These are phyloP conservation scores for Boletus semigastroideus DNA, from an alignment of 1,284 basidiomycete species.

Conservation along the genomic window DNA sequence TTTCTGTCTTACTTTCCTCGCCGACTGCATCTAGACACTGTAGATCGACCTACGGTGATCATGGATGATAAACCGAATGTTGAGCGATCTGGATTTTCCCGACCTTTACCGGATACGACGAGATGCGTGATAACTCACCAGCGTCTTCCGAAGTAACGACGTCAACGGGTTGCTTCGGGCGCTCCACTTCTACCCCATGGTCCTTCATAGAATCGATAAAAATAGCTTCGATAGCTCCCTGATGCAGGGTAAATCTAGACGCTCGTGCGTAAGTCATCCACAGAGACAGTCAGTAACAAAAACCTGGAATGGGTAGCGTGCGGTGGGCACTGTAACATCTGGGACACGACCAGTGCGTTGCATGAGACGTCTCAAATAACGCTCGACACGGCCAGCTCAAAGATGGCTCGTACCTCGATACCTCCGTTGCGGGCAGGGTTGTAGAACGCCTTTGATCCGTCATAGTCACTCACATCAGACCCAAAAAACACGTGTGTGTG, in stretches of 20 bases:
- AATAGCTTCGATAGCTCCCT: not conserved
- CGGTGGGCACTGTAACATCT: not conserved
- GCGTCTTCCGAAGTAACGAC: slow-evolving; percentile 27
- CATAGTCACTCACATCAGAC: not conserved
- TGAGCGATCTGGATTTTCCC: not conserved
- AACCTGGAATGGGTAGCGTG: not conserved
- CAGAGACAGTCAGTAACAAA: not conserved
- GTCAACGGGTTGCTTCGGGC: not conserved
- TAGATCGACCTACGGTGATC: slow-evolving; percentile 39
- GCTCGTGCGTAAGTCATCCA: not conserved
- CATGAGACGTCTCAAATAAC: not conserved
- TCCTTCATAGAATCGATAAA: not conserved
- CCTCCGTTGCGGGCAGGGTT: not conserved
- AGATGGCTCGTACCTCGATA: not conserved
- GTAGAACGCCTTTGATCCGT: not conserved
- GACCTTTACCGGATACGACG: slow-evolving; percentile 37
- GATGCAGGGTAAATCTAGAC: not conserved
- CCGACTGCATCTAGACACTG: slow-evolving; percentile 33
- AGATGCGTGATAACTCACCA: slow-evolving; percentile 40
- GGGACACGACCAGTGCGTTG: not conserved
- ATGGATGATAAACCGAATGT: not conserved
- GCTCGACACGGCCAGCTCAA: not conserved
- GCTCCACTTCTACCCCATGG: not conserved
- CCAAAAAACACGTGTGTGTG: not conserved
- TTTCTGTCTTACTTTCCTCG: slow-evolving; percentile 20